A percentile compares a stretch with the other conserved stretches of the same genome.
Evolutionary conservation across 2,329 filamentous ascomycete species (phyloP).

Genomic region (Fusarium albosuccineum): DNA sequence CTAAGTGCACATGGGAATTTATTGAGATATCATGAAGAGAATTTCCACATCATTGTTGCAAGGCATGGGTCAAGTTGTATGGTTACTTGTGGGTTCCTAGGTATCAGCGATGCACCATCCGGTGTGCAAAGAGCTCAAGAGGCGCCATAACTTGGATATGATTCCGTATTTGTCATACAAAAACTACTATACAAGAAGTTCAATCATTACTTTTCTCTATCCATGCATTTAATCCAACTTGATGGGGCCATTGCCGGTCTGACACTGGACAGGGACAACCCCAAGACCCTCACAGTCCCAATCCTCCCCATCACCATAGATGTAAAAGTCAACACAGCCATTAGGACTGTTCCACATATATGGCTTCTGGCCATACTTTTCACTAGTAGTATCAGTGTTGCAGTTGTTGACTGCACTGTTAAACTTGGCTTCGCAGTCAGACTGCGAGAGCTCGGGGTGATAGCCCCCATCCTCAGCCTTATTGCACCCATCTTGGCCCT

Average conservation of each 20-base stretch:
- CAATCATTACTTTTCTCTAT: not conserved
- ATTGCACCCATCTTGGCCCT: conserved; percentile 2
- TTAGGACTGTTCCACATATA: conserved; percentile 20
- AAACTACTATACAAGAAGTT: not conserved
- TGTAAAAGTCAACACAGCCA: conserved; percentile 10
- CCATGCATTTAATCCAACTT: not conserved
- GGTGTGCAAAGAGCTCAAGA: not conserved
- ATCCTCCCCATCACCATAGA: conserved; percentile 9
- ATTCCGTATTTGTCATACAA: not conserved
- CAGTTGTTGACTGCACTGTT: conserved; percentile 9
- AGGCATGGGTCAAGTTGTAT: not conserved
- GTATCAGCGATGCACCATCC: too few relatives aligned
- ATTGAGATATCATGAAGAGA: too few relatives aligned
- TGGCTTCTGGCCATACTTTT: conserved; percentile 10
- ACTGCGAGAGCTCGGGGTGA: not conserved
- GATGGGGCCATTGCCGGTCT: not conserved
- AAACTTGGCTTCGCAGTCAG: conserved; percentile 4
- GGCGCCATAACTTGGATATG: too few relatives aligned
- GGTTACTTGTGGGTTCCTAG: not conserved
- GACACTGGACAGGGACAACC: conserved; percentile 7
- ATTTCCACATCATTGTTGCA: too few relatives aligned
- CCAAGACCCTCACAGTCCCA: conserved; percentile 13
- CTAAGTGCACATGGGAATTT: not conserved
- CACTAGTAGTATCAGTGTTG: conserved; percentile 1
- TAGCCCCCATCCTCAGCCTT: not conserved